A percentile compares a stretch with the other conserved stretches of the same genome.
Evolutionary conservation across 805 yeast genomes (phyloP).

Genomic region (Lachancea fermentati): DNA sequence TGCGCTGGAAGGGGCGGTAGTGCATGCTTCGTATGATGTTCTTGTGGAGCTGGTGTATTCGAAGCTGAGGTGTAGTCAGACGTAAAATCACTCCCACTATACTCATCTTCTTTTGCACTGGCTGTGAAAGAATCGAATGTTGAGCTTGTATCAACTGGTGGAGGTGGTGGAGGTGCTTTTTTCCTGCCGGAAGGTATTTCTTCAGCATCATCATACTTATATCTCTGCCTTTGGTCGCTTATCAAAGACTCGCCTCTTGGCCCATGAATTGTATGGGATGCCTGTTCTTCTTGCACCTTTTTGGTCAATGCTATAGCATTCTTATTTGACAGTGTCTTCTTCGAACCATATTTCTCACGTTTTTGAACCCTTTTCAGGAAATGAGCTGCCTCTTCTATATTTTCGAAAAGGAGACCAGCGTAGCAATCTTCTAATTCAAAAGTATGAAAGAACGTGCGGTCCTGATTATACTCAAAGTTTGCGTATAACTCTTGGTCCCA

Average conservation of each 20-base stretch:
- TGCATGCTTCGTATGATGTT: constrained; percentile 10
- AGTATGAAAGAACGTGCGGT: constrained; percentile 88
- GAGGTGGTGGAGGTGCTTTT: constrained; percentile 33
- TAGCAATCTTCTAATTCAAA: constrained; percentile 89
- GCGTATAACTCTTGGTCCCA: constrained; percentile 97
- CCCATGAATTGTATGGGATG: constrained; percentile 67
- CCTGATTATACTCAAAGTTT: constrained; percentile 86
- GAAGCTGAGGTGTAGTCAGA: constrained; percentile 10
- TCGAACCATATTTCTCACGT: constrained; percentile 79
- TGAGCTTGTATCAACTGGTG: constrained; percentile 11
- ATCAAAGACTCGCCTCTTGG: constrained; percentile 35
- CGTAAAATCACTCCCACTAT: neutral
- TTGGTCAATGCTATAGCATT: constrained; percentile 80
- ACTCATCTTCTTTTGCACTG: constrained; percentile 1
- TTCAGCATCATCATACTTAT: constrained; percentile 24
- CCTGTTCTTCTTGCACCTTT: constrained; percentile 50
- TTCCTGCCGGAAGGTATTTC: constrained; percentile 31
- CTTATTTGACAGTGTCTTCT: constrained; percentile 77
- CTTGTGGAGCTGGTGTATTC: constrained; percentile 6
- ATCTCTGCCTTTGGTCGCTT: constrained; percentile 29
- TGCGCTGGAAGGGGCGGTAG: constrained; percentile 22
- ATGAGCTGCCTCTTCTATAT: constrained; percentile 79
- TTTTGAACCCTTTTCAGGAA: constrained; percentile 71
- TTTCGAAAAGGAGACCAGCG: constrained; percentile 85
- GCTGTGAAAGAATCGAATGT: neutral